Conservation (phyloP, 2,329 filamentous ascomycete genomes). For the Fusarium sp. region DNA sequence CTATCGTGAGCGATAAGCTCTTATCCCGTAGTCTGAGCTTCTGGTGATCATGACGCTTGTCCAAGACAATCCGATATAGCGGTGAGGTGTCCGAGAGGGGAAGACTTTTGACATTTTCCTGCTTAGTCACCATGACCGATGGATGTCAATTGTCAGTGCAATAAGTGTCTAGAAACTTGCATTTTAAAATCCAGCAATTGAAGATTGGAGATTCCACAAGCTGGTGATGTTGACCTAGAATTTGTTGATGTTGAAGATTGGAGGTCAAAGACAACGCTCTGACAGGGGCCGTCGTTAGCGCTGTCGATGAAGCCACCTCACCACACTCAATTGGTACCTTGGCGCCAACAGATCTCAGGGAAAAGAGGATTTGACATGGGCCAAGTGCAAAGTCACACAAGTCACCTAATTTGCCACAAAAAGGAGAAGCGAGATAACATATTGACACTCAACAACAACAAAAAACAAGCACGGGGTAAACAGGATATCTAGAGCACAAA, state of each 20-base stretch:
- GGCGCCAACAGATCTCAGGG: neutral
- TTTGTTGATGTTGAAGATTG: neutral
- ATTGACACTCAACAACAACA: neutral
- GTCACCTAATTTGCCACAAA: slow-evolving; percentile 7
- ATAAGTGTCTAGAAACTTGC: neutral
- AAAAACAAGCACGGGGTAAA: neutral
- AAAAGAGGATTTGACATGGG: neutral
- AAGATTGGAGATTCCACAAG: neutral
- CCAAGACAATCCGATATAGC: slow-evolving; percentile 6
- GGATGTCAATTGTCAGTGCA: neutral
- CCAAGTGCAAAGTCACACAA: neutral
- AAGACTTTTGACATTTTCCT: neutral
- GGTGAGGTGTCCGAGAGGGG: neutral
- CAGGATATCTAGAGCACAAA: neutral
- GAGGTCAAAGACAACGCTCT: neutral
- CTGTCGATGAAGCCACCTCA: slow-evolving; percentile 1
- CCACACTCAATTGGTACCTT: neutral
- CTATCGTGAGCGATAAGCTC: neutral
- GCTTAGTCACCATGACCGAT: neutral
- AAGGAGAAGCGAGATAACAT: slow-evolving; percentile 10
- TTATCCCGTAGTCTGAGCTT: neutral
- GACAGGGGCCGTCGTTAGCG: neutral
- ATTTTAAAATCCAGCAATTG: neutral
- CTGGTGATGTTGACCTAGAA: neutral
- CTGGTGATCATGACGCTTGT: slow-evolving; percentile 2